Percentiles rank a stretch among this genome's conserved stretches.
These are phyloP conservation scores for Penicillium sp. DNA, from an alignment of 2,329 filamentous ascomycete genomes.

Conservation along the genomic window DNA sequence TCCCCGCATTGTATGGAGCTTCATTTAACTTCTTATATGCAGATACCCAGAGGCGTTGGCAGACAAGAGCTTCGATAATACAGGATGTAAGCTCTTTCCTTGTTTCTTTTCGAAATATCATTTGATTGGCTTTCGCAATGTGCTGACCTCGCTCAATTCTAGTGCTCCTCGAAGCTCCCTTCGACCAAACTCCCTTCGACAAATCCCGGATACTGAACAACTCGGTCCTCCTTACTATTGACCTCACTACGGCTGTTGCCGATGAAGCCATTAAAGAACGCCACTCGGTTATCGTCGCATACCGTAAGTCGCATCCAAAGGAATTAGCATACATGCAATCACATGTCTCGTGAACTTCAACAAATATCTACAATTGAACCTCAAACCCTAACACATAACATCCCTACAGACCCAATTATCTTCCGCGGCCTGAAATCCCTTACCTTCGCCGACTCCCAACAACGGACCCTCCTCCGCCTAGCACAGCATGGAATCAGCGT, in stretches of 20 bases:
- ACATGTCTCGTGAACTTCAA: background rate
- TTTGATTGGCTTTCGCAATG: background rate
- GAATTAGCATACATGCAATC: background rate
- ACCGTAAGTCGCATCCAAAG: slow-evolving; percentile 59
- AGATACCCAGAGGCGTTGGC: slow-evolving; percentile 89
- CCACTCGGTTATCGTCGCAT: slow-evolving; percentile 79
- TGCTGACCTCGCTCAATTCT: slow-evolving; percentile 6
- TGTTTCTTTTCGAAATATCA: background rate
- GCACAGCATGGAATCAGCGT: slow-evolving; percentile 87
- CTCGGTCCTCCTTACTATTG: slow-evolving; percentile 78
- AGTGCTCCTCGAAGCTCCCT: slow-evolving; percentile 70
- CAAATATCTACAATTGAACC: background rate
- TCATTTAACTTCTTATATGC: slow-evolving; percentile 10
- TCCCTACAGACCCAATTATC: slow-evolving; percentile 78
- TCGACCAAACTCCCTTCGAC: slow-evolving; percentile 55
- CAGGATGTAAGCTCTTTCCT: slow-evolving; percentile 59
- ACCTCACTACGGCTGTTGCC: slow-evolving; percentile 83
- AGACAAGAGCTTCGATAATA: slow-evolving; percentile 92
- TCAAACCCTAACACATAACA: background rate
- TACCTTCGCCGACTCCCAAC: slow-evolving; percentile 80
- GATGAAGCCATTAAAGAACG: slow-evolving; percentile 79
- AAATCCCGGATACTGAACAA: slow-evolving; percentile 57
- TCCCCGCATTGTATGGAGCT: slow-evolving; percentile 11
- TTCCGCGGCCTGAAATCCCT: slow-evolving; percentile 89
- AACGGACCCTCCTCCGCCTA: slow-evolving; percentile 76